These are phyloP conservation scores for Neopestalotiopsis clavispora DNA, from an alignment of 2,329 filamentous ascomycete species.

Conservation along the genomic window DNA sequence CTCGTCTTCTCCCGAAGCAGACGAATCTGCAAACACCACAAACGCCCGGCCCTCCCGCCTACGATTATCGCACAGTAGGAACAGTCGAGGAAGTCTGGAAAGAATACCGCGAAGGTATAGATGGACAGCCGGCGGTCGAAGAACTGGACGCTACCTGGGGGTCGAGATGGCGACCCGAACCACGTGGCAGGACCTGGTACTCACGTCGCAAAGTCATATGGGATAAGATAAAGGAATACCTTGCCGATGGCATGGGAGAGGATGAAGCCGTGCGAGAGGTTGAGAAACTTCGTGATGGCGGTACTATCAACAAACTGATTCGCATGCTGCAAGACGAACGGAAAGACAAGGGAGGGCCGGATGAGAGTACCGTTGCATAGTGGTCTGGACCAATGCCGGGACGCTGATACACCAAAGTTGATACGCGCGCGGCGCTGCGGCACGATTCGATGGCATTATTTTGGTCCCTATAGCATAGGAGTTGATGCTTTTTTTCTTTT, in stretches of 20 bases:
- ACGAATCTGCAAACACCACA: slow-evolving; percentile 29
- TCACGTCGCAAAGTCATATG: slow-evolving; percentile 44
- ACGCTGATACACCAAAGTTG: not conserved
- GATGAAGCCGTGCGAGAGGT: slow-evolving; percentile 40
- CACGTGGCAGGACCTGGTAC: slow-evolving; percentile 43
- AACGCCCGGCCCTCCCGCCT: slow-evolving; percentile 36
- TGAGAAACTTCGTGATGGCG: slow-evolving; percentile 39
- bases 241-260: slow-evolving; percentile 40
- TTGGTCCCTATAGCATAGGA: not conserved
- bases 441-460: not conserved
- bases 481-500: not conserved
- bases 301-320: slow-evolving; percentile 43
- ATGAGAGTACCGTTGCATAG: slow-evolving; percentile 31
- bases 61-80: slow-evolving; percentile 39
- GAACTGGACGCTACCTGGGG: slow-evolving; percentile 40
- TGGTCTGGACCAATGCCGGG: slow-evolving; percentile 20
- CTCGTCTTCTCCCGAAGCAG: slow-evolving; percentile 29
- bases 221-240: slow-evolving; percentile 43
- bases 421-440: not conserved
- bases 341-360: slow-evolving; percentile 37
- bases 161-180: slow-evolving; percentile 42
- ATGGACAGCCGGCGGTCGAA: slow-evolving; percentile 41
- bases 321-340: slow-evolving; percentile 41
- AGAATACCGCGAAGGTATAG: slow-evolving; percentile 41
- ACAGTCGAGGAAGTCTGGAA: slow-evolving; percentile 43